phyloP scores from a whole-genome alignment of 2,329 filamentous ascomycete species.

The Hypoxylon sp. region DNA sequence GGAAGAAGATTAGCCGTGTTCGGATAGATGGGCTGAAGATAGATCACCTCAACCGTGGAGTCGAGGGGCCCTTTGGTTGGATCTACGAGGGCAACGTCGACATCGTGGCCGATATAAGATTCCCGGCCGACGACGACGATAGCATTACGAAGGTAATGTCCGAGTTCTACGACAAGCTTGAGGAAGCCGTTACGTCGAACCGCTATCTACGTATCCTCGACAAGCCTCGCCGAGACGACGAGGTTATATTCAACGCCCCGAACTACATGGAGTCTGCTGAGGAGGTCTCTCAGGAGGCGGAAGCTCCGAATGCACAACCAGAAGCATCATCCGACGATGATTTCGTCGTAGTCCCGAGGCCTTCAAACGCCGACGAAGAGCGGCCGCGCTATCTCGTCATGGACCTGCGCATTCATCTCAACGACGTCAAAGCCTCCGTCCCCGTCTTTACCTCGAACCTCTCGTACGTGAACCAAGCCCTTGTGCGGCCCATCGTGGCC shows the following conservation, averaged over 20 bases:
- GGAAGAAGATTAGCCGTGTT: constrained; percentile 96
- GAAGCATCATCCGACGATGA: constrained; percentile 21
- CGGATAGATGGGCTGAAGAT: constrained; percentile 95
- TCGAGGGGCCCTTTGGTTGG: constrained; percentile 96
- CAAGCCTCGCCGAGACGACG: constrained; percentile 56
- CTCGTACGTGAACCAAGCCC: constrained; percentile 95
- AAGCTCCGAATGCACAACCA: constrained; percentile 17
- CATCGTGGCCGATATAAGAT: constrained; percentile 95
- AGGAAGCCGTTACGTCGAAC: constrained; percentile 89
- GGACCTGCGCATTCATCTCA: constrained; percentile 94
- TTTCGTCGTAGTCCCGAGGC: constrained; percentile 2
- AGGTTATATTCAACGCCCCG: constrained; percentile 46
- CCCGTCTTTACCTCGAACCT: constrained; percentile 93
- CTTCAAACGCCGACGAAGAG: constrained; percentile 59
- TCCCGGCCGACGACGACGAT: constrained; percentile 88
- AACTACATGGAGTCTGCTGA: constrained; percentile 38
- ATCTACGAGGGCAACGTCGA: constrained; percentile 98
- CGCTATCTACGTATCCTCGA: constrained; percentile 74
- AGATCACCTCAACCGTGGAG: constrained; percentile 93
- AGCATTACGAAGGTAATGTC: constrained; percentile 94
- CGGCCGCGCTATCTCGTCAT: constrained; percentile 88
- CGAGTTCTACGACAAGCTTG: constrained; percentile 97
- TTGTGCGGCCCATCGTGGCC: constrained; percentile 95
- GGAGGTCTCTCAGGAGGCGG: constrained; percentile 32
- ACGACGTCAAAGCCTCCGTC: constrained; percentile 92